These are phyloP conservation scores for Fonsecaea multimorphosa DNA, from an alignment of 2,329 filamentous ascomycete genomes.

Conservation along the genomic window DNA sequence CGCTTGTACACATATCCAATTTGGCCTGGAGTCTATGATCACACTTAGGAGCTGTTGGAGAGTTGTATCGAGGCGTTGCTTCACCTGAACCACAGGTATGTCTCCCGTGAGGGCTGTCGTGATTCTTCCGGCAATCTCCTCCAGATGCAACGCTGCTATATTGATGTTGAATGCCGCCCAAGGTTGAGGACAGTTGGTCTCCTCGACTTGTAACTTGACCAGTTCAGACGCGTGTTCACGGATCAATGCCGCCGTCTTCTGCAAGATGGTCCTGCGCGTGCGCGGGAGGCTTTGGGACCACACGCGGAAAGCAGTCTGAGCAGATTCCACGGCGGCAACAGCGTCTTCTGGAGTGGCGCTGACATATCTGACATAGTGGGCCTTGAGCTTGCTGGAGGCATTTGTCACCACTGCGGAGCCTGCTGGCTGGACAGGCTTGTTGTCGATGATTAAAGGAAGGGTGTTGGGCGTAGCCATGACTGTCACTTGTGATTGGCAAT, in stretches of 20 bases:
- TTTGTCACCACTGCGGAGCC: conserved; percentile 8
- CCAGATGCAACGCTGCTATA: conserved; percentile 17
- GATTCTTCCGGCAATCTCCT: conserved; percentile 23
- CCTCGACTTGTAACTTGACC: conserved; percentile 12
- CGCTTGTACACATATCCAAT: conserved; percentile 15
- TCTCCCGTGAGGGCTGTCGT: conserved; percentile 25
- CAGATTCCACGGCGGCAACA: conserved; percentile 3
- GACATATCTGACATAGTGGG: conserved; percentile 16
- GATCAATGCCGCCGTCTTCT: conserved; percentile 20
- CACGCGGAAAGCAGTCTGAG: conserved; percentile 14
- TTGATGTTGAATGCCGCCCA: conserved; percentile 17
- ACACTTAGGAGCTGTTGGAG: neutral
- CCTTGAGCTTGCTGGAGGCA: conserved; percentile 5
- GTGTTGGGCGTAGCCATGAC: neutral
- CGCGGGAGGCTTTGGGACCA: conserved; percentile 13
- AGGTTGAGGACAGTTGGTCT: conserved; percentile 15
- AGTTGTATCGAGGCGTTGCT: neutral
- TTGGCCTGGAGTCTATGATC: conserved; percentile 8
- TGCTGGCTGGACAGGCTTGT: conserved; percentile 11
- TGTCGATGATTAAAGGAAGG: conserved; percentile 22
- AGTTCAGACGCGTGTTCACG: conserved; percentile 7
- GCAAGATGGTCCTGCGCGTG: conserved; percentile 10
- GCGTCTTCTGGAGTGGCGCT: conserved; percentile 5
- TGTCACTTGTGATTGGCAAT: neutral
- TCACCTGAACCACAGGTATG: conserved; percentile 40